These are phyloP conservation scores for Gryganskiella cystojenkinii DNA, from an alignment of 192 early-diverging fungal species.

Conservation along the genomic window DNA sequence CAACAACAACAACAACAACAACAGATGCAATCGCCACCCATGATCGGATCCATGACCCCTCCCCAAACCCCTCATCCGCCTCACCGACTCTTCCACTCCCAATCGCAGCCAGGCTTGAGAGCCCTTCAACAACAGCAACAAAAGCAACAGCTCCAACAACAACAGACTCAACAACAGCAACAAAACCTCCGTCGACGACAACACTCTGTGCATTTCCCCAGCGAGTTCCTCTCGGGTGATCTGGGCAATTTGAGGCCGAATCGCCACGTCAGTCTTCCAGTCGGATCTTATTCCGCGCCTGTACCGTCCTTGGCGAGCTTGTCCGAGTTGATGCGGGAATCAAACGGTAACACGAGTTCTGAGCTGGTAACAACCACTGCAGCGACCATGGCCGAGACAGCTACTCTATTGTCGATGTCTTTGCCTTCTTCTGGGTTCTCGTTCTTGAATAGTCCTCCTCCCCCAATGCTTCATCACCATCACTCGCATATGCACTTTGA, in stretches of 20 bases:
- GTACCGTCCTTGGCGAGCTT: constrained; percentile 45
- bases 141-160: constrained; percentile 33
- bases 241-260: constrained; percentile 20
- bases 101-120: constrained; percentile 42
- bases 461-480: constrained; percentile 35
- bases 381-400: constrained; percentile 29
- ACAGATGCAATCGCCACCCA: constrained; percentile 21
- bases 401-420: constrained; percentile 38
- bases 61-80: constrained; percentile 33
- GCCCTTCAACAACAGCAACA: constrained; percentile 44
- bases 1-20: constrained; percentile 25
- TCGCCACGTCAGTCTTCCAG: constrained; percentile 40
- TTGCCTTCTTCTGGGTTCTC: constrained; percentile 43
- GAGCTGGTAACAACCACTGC: not conserved
- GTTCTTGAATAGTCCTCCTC: constrained; percentile 43
- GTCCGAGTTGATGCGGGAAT: constrained; percentile 50
- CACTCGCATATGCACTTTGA: not conserved
- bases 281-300: constrained; percentile 38
- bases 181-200: constrained; percentile 43
- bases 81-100: constrained; percentile 41
- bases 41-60: constrained; percentile 18
- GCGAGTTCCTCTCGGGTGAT: constrained; percentile 37
- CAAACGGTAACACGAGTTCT: constrained; percentile 1
- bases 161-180: constrained; percentile 35
- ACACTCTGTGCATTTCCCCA: constrained; percentile 49